phyloP scores from a whole-genome alignment of 2,329 filamentous ascomycete species.

The Fusarium camptoceras region DNA sequence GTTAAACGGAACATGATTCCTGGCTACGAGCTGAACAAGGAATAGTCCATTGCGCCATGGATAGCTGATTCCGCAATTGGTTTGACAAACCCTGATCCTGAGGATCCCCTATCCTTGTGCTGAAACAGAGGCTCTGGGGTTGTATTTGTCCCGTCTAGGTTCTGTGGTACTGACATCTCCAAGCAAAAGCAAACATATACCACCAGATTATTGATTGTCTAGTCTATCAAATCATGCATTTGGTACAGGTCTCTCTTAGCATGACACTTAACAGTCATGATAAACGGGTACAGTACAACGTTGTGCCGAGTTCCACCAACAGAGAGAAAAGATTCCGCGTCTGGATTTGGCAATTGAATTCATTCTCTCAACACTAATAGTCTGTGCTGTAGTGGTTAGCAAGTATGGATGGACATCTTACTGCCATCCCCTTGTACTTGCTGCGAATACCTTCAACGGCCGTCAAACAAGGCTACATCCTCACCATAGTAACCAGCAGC shows the following conservation, averaged over 20 bases:
- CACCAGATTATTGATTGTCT: conserved; percentile 7
- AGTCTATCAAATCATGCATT: conserved; percentile 1
- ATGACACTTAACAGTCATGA: conserved; percentile 9
- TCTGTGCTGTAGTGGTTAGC: conserved; percentile 13
- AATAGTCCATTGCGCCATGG: conserved; percentile 32
- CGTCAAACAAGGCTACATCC: conserved; percentile 12
- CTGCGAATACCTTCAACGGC: conserved; percentile 31
- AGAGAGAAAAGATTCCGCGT: neutral
- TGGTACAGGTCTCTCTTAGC: conserved; percentile 19
- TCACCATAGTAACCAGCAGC: neutral
- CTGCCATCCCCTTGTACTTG: conserved; percentile 16
- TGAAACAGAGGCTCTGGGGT: conserved; percentile 47
- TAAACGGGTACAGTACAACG: conserved; percentile 22
- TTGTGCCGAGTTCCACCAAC: conserved; percentile 28
- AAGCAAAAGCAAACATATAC: conserved; percentile 25
- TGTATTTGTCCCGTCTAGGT: conserved; percentile 23
- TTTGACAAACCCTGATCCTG: neutral
- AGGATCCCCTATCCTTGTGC: conserved; percentile 36
- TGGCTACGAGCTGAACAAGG: conserved; percentile 29
- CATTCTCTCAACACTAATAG: neutral
- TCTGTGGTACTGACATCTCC: conserved; percentile 31
- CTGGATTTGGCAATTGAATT: neutral
- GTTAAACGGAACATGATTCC: conserved; percentile 21
- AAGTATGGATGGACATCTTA: conserved; percentile 25
- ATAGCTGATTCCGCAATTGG: conserved; percentile 20